Base-by-base conservation (phyloP, 139 green algal species). In the Micractinium sp. region DNA sequence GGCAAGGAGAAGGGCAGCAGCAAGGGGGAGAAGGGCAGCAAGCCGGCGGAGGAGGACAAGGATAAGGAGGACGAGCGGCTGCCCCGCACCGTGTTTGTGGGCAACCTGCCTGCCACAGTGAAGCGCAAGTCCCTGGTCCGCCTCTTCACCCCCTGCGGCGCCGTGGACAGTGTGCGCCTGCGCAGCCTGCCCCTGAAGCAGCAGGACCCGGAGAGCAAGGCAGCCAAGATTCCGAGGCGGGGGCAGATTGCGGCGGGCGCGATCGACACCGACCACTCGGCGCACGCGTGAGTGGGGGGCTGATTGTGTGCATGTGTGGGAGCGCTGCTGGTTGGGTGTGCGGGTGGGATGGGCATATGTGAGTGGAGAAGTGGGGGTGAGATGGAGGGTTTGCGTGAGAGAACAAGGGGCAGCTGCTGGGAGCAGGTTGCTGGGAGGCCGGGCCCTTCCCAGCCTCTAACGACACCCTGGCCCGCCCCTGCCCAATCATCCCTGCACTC, bases 21-120 rank as follows among this genome's bases (percentile, higher is more conserved):
- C 20, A 38, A 71, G 0, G 41, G 33, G 5, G 39, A 80, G 35
- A 56, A 85, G 7, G 53, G 60, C 18, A 27, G 56, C 23, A 56
- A 16, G 16, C 33, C 33, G 4, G 81, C 1, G 53, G 60, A 74
- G 31, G 73, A 33, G 15, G n/a, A 47, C 7, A 63, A 75, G 15
- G 91, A 91, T 76, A 89, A 95, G 85, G 85, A 96, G 66, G 90
- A 92, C 12, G 92, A 93, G 81, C 92, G 93, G 80, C 92, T 97
- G 61, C 61, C 77, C 29, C 92, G 96, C 53, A 99, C 97, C 12
- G 87, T 99, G 29, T 99, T 99, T 92, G 96, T 99, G 25, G 97
- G 97, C 84, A 99, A 99, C 90, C 85, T 99, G 88, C 95, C 97
- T 1, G 85, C 90, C 31, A 88, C 73, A 12, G 92, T 90, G 29